Conservation (phyloP, 2,329 filamentous ascomycete genomes). For the Colletotrichum sp. region DNA sequence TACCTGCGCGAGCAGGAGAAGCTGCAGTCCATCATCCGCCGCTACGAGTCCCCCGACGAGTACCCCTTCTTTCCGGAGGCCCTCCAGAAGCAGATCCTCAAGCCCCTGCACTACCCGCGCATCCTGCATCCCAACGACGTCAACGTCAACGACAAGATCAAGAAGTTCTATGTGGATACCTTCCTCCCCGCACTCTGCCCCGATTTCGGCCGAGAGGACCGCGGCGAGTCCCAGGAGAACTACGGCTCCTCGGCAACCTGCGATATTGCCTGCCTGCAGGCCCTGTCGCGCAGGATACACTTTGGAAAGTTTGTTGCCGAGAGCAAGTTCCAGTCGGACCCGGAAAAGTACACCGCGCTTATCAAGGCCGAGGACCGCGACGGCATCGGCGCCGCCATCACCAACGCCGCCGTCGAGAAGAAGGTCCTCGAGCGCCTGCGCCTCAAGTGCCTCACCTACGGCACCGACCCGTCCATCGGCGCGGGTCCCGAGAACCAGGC, state of each 20-base stretch:
- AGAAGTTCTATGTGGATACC: conserved; percentile 79
- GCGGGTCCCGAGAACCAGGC: conserved; percentile 58
- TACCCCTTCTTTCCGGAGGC: conserved; percentile 93
- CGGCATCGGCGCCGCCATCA: conserved; percentile 89
- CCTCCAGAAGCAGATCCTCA: conserved; percentile 81
- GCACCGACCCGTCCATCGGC: conserved; percentile 79
- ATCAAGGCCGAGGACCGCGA: conserved; percentile 82
- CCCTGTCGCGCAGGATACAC: conserved; percentile 88
- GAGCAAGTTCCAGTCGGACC: conserved; percentile 87
- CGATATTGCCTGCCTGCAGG: conserved; percentile 89
- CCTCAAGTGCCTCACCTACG: conserved; percentile 92
- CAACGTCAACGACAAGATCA: conserved; percentile 88
- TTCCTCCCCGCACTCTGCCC: conserved; percentile 86
- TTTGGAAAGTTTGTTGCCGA: conserved; percentile 99
- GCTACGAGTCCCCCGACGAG: conserved; percentile 95
- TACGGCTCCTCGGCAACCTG: conserved; percentile 92
- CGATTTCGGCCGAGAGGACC: conserved; percentile 77
- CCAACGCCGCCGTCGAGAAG: conserved; percentile 83
- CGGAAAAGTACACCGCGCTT: conserved; percentile 78
- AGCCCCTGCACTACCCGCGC: conserved; percentile 83
- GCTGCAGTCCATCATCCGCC: conserved; percentile 89
- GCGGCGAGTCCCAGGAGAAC: conserved; percentile 88
- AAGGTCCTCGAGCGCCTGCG: conserved; percentile 87
- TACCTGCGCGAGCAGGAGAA: conserved; percentile 89
- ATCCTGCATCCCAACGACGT: conserved; percentile 90